phyloP scores from a whole-genome alignment of 2,329 filamentous ascomycete species.

The Trichophyton mentagrophytes region DNA sequence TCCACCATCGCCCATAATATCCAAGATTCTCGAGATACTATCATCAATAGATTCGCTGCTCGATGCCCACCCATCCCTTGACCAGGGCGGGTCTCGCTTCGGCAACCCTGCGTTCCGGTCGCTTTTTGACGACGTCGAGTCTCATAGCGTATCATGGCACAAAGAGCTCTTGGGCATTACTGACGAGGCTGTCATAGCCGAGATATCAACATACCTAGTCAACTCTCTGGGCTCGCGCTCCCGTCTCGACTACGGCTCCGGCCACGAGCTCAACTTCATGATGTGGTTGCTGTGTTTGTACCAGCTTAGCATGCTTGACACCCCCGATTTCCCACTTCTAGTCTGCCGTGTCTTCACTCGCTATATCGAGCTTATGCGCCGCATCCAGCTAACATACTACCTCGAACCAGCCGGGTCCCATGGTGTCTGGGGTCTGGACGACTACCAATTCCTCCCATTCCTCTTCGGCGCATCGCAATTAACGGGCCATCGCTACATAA shows the following conservation, averaged over 20 bases:
- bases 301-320: constrained; percentile 54
- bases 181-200: constrained; percentile 43
- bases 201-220: constrained; percentile 66
- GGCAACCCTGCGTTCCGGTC: constrained; percentile 84
- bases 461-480: constrained; percentile 88
- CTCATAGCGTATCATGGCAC: constrained; percentile 32
- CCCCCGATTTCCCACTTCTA: constrained; percentile 57
- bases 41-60: constrained; percentile 56
- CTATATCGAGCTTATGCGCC: constrained; percentile 78
- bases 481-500: constrained; percentile 69
- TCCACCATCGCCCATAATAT: constrained; percentile 45
- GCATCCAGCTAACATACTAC: constrained; percentile 83
- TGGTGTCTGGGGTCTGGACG: constrained; percentile 93
- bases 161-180: constrained; percentile 28
- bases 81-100: constrained; percentile 80
- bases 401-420: constrained; percentile 94
- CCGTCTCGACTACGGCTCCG: constrained; percentile 91
- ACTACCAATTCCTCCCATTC: constrained; percentile 95
- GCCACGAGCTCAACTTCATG: constrained; percentile 93
- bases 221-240: constrained; percentile 75
- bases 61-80: constrained; percentile 59
- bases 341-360: constrained; percentile 66
- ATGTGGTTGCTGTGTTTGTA: constrained; percentile 94
- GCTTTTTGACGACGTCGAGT: constrained; percentile 49
- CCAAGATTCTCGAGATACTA: constrained; percentile 56